Conservation (phyloP, 1,284 basidiomycete genomes). For the Wallemia ichthyophaga region DNA sequence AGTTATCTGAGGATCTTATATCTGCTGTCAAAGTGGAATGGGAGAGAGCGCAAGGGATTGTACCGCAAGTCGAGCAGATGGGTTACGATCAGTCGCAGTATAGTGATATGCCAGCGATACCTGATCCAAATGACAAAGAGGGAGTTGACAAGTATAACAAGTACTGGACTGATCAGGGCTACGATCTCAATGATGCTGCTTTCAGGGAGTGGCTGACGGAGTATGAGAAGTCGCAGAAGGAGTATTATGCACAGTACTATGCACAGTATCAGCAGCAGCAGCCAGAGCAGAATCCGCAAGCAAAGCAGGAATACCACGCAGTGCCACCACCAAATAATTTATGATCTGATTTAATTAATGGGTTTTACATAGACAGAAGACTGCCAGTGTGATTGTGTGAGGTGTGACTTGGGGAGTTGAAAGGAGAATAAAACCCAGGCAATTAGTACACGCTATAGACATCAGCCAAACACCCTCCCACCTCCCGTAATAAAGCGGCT, state of each 20-base stretch:
- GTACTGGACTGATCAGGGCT: constrained; percentile 51
- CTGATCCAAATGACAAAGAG: constrained; percentile 13
- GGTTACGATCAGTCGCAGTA: constrained; percentile 36
- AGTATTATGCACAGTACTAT: constrained; percentile 42
- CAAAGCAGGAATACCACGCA: not conserved
- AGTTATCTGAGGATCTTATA: constrained; percentile 61
- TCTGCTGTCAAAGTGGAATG: constrained; percentile 59
- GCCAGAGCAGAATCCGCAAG: not conserved
- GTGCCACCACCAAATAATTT: not conserved
- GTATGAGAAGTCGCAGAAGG: constrained; percentile 36
- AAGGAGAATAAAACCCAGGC: no score
- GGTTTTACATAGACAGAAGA: not conserved
- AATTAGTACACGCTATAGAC: no score
- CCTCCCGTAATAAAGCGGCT: constrained; percentile 1
- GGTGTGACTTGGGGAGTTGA: not conserved
- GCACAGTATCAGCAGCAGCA: constrained; percentile 11
- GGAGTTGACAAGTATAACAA: constrained; percentile 44
- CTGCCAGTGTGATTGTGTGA: not conserved
- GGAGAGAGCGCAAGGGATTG: constrained; percentile 29
- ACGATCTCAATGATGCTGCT: constrained; percentile 37
- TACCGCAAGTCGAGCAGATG: constrained; percentile 14
- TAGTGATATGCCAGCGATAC: constrained; percentile 15
- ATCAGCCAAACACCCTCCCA: not conserved
- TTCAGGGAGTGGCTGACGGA: constrained; percentile 39
- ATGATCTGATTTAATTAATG: not conserved